Evolutionary conservation across 768 basidiomycete genomes (phyloP), one percentile per base, ranked within the genome.

Genomic region (Trichaptum fuscoviolaceum): DNA sequence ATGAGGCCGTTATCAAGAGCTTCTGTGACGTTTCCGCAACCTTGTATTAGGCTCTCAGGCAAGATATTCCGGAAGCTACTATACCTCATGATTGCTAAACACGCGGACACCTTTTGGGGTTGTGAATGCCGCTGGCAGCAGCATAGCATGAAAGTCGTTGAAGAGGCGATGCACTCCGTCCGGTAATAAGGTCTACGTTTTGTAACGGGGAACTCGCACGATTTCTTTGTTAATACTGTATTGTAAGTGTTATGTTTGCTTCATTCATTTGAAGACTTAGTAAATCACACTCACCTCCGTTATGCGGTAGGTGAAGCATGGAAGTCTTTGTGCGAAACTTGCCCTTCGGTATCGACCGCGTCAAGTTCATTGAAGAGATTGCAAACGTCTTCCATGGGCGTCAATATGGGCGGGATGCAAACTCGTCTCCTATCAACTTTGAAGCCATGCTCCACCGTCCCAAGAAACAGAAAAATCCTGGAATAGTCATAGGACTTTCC

Each of bases 361-460:
- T 20, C 34, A 69, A 72, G 25, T 36, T 78, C 27, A 71, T 71
- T n/a, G 68, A 67, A 0, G 72, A 74, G 8, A 70, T 90, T 9
- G 83, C 83, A 4, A 68, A 35, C 0, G 70, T 84, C 64, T 77
- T 90, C 1, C 87, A 90, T 68, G 65, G 70, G 2, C 75, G 78
- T 5, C 71, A 70, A 3, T 87, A 83, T 73, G 69, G 73, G 3
- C 63, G 58, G 0, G 69, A 72, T 58, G 71, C 75, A 4, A 3
- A 34, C 26, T 63, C 67, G 0, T 67, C 73, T 1, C 80, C 71
- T 0, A 69, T 85, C 23, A 89, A 88, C 69, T 89, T 89, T 69
- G 77, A 85, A 57, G 80, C 88, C 6, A 74, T 76, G 61, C 76
- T 88, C 18, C 82, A 83, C 71, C 77, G 75, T 36, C 77, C 79